phyloP scores from a whole-genome alignment of 495 filamentous ascomycete genomes.

The Penicillium nucicola region DNA sequence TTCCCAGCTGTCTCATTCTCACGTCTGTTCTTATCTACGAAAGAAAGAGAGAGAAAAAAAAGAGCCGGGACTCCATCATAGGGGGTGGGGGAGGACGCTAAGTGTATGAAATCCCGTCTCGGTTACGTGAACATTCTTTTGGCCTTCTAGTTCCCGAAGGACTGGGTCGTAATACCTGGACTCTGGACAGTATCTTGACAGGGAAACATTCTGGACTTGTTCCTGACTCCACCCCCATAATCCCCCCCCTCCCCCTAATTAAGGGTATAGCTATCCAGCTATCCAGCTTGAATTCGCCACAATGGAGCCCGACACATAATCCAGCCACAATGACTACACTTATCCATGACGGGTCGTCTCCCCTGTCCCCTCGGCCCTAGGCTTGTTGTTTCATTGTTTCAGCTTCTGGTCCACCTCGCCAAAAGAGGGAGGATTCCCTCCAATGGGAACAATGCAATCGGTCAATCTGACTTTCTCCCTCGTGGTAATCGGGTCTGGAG shows the following conservation, averaged over 20 bases:
- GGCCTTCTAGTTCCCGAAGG: constrained; percentile 31
- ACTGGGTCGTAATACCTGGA: constrained; percentile 12
- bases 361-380: background rate
- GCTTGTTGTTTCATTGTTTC: constrained; percentile 2
- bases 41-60: background rate
- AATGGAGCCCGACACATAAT: background rate
- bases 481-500: constrained; percentile 7
- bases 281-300: constrained; percentile 6
- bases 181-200: too few species aligned
- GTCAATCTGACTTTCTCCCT: constrained; percentile 2
- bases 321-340: background rate
- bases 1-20: background rate
- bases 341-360: background rate
- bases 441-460: background rate
- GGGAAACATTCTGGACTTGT: background rate
- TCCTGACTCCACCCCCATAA: constrained; percentile 4
- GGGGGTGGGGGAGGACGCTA: constrained; percentile 9
- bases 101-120: constrained; percentile 25
- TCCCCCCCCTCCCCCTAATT: constrained; percentile 3
- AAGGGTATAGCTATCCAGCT: constrained; percentile 1
- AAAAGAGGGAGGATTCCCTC: background rate
- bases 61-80: constrained; percentile 8
- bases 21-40: background rate
- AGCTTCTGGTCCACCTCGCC: constrained; percentile 2
- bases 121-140: constrained; percentile 42